These are phyloP conservation scores for Erigeron philadelphicus DNA, from an alignment of 140 eudicot genomes.

Conservation along the genomic window DNA sequence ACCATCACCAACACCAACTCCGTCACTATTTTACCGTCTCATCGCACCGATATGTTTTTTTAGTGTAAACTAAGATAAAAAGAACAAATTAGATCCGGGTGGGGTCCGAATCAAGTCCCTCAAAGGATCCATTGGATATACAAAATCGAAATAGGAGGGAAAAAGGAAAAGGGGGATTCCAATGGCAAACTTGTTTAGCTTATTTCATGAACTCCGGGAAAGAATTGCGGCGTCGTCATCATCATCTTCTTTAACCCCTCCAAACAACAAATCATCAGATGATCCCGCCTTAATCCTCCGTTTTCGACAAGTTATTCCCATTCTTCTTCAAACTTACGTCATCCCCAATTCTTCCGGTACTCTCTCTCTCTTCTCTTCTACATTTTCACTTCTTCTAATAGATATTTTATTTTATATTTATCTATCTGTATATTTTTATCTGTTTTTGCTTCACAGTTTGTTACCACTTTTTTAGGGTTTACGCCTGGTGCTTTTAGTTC, in stretches of 20 bases:
- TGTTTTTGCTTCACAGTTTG: too few species aligned
- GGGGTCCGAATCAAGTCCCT: too few species aligned
- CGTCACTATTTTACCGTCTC: too few species aligned
- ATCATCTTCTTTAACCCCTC: conserved; percentile 32
- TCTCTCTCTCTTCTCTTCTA: background rate
- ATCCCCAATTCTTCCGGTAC: conserved; percentile 71
- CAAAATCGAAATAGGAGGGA: conserved; percentile 11
- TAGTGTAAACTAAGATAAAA: too few species aligned
- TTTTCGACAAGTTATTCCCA: conserved; percentile 82
- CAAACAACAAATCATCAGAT: conserved; percentile 28
- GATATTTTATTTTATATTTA: background rate
- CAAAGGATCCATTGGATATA: too few species aligned
- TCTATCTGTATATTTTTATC: background rate
- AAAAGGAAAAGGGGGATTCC: conserved; percentile 5
- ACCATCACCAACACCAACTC: too few species aligned
- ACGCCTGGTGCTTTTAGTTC: too few species aligned
- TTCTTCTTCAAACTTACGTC: conserved; percentile 76
- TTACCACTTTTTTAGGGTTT: too few species aligned
- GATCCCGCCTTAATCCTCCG: conserved; percentile 62
- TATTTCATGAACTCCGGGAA: conserved; percentile 94
- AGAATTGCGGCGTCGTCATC: conserved; percentile 74
- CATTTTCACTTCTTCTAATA: background rate
- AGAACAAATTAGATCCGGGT: too few species aligned
- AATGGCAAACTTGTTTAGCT: conserved; percentile 81
- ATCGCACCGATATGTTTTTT: too few species aligned